Evolutionary conservation across 2,329 filamentous ascomycete genomes (phyloP), one percentile per base, ranked within the genome.

Genomic region (Elsinoe fawcettii): DNA sequence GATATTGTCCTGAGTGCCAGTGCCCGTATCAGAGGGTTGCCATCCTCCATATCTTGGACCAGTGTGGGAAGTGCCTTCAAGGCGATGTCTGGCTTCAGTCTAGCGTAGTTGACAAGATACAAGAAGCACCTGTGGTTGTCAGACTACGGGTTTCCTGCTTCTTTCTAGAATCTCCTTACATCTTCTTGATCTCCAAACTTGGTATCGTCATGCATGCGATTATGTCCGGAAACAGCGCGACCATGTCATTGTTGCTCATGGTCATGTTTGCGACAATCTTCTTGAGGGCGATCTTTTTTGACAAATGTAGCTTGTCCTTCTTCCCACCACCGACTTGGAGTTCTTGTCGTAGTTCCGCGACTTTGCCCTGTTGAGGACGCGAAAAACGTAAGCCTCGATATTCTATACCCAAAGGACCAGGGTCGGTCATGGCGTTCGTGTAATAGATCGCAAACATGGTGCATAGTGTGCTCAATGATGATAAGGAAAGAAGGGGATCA

Each of bases 171-270:
- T 16, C 18, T 12, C 70, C 82, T 64, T 77, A 96, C 93, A 99
- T 99, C 80, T 99, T 99, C 82, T 99, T 99, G 75, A 99, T 96
- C 74, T 99, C 93, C 71, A 99, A 76, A 66, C 88, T 95, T 55
- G 86, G 87, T 61, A 99, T 88, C 65, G 88, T 84, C 93, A 99
- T 99, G 78, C 92, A 97, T 61, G 80, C 85, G 65, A 99, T 88
- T 60, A 99, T 87, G 70, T 99, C 93, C 16, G 92, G 90, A 66
- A 99, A 99, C 55, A 99, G 78, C 37, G 90, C 90, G 57, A 97
- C 87, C 93, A 99, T 99, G 73, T 99, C 93, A 69, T 97, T 99
- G 76, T 99, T 99, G 82, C 92, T 97, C 93, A 99, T 99, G 63
- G 93, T 99, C 93, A 99, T 99, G 71, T 99, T 99, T 71, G 93